Conservation (phyloP, 805 yeast genomes). For the Teunomyces panamensis region DNA sequence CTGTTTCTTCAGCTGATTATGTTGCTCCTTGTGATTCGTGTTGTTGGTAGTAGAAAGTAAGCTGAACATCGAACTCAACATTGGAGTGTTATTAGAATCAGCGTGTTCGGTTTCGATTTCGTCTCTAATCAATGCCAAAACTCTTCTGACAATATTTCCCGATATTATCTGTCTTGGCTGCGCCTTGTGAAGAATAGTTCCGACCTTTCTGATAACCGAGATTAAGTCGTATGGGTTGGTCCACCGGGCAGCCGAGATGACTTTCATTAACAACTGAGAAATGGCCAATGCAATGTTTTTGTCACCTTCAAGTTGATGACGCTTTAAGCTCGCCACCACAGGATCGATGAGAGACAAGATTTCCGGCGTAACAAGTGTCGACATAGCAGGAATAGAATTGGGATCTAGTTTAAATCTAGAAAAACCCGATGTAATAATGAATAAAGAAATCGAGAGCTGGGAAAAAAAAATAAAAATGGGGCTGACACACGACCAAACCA, state of each 20-base stretch:
- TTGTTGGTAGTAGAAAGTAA: conserved; percentile 54
- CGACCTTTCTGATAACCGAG: conserved; percentile 67
- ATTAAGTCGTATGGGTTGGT: conserved; percentile 70
- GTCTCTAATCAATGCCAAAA: conserved; percentile 81
- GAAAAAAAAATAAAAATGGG: not conserved
- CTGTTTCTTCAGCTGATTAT: conserved; percentile 38
- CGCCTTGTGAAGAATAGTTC: conserved; percentile 66
- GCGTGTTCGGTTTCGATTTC: conserved; percentile 53
- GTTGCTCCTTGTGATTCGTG: conserved; percentile 19
- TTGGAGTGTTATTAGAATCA: conserved; percentile 40
- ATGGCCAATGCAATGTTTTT: conserved; percentile 82
- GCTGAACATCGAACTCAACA: conserved; percentile 84
- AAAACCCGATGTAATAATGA: no score
- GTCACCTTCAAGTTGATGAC: conserved; percentile 82
- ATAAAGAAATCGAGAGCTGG: not conserved
- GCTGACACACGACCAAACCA: conserved; percentile 1
- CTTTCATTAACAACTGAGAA: conserved; percentile 81
- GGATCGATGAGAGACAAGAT: conserved; percentile 36
- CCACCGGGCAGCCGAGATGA: conserved; percentile 90
- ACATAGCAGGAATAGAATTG: not conserved
- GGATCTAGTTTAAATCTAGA: no score
- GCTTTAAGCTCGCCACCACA: conserved; percentile 56
- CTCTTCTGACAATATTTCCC: conserved; percentile 89
- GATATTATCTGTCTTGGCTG: conserved; percentile 86
- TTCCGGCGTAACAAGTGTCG: conserved; percentile 16